Percentiles rank a stretch among this genome's conserved stretches.
phyloP scores from a whole-genome alignment of 495 filamentous ascomycete genomes.

The Trichoderma orchidacearum region DNA sequence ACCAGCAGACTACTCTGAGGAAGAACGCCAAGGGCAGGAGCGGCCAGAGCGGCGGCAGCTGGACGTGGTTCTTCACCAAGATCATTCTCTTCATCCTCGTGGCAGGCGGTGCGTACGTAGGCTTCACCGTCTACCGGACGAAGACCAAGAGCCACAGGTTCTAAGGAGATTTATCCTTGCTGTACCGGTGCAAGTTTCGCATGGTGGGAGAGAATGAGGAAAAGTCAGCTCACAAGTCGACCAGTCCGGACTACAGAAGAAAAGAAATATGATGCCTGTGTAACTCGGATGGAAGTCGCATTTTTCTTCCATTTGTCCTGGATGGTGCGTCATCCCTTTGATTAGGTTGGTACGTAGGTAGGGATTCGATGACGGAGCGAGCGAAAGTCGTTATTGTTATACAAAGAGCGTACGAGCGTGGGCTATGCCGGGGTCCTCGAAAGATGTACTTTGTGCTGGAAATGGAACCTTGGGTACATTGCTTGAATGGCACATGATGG shows the following conservation, averaged over 20 bases:
- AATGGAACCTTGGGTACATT: not conserved
- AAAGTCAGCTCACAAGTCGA: not conserved
- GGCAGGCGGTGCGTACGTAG: constrained; percentile 62
- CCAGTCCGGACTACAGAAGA: no score
- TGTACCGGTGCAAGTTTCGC: not conserved
- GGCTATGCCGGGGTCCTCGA: not conserved
- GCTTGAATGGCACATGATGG: not conserved
- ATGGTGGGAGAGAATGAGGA: no score
- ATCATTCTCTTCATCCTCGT: constrained; percentile 59
- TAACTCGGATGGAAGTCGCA: no score
- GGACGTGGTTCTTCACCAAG: constrained; percentile 91
- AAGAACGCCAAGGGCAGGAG: constrained; percentile 14
- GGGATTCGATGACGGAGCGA: no score
- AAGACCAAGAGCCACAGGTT: constrained; percentile 67
- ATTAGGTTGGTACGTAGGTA: no score
- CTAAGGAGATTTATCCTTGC: constrained; percentile 22
- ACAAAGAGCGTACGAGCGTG: not conserved
- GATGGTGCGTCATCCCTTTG: no score
- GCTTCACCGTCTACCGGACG: constrained; percentile 65
- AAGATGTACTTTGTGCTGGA: not conserved
- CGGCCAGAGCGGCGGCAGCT: constrained; percentile 47
- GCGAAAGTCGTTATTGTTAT: not conserved
- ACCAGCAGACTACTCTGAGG: constrained; percentile 12
- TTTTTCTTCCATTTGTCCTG: no score
- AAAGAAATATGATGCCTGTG: no score